Base-by-base conservation (phyloP, 1,284 basidiomycete genomes). In the Pseudozyma sp. region DNA sequence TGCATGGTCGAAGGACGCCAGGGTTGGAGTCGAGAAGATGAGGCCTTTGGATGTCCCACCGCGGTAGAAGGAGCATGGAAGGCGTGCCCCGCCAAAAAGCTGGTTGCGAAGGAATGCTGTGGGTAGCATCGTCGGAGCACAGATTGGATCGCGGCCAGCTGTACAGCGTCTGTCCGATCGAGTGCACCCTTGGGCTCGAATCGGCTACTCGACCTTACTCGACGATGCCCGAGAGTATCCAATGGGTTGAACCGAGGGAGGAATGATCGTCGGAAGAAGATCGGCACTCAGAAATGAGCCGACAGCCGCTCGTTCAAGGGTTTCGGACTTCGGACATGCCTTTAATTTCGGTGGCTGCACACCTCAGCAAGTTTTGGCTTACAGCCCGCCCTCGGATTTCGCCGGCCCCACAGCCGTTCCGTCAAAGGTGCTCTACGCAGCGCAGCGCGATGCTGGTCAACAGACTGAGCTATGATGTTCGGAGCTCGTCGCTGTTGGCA, bases 21-120 rank as follows among this genome's bases (percentile, higher is more conserved):
- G 62, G 16, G 56, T 63, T 0, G 58, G 29, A 89, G 91, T 13
- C 91, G 87, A 87, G 46, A 93, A 79, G 72, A 91, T 90, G 50
- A 93, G 88, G 7, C 92, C 92, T 77, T 92, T 92, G 17, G 91
- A 92, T 0, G 92, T 93, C 1, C 92, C 92, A 3, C 92, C 92
- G 33, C 92, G 78, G 54, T 79, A 81, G 67, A 82, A 79, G 13
- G 70, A 66, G 19, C 50, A 51, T 2, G 71, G 62, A 0, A 69
- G 37, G 24, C 57, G 70, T 13, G 54, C 40, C 19, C 49, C 61
- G 17, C 54, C 56, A 7, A 14, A 17, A 4, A 64, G 35, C 10
- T 11, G 8, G 6, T 19, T 53, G n/a, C 64, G 49, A 8, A 67
- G 57, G 7, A 13, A 5, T 1, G n/a, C 10, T 0, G 65, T 34